A percentile compares a stretch with the other conserved stretches of the same genome.
Conservation (phyloP, 2,329 filamentous ascomycete genomes). For the Didymella arachidicola region DNA sequence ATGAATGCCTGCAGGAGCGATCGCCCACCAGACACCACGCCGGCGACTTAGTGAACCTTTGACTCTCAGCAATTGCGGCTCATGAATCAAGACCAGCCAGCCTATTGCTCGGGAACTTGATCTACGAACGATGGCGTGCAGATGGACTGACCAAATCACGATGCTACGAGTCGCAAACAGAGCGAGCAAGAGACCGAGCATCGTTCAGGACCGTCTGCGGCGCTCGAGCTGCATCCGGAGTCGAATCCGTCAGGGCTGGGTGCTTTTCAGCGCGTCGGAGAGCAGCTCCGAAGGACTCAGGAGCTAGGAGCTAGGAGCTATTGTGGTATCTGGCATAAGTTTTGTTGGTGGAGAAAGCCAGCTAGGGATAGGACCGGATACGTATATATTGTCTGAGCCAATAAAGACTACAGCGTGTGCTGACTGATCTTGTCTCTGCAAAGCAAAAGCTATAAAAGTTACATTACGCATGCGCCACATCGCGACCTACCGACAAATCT, state of each 20-base stretch:
- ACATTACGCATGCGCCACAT: too few species aligned
- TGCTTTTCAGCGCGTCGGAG: background rate
- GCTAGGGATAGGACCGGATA: too few species aligned
- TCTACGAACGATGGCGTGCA: slow-evolving; percentile 6
- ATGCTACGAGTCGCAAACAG: background rate
- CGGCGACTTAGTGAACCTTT: background rate
- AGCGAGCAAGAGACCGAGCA: background rate
- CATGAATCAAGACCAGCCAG: slow-evolving; percentile 4
- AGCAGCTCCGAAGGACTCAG: background rate
- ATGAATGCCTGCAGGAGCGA: background rate
- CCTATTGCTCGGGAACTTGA: background rate
- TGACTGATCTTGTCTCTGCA: too few species aligned
- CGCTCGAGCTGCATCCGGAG: slow-evolving; percentile 7
- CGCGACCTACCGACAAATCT: too few species aligned
- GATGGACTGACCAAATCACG: background rate
- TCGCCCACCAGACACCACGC: slow-evolving; percentile 1
- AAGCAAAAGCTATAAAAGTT: too few species aligned
- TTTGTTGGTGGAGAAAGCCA: too few species aligned
- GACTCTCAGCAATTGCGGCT: background rate
- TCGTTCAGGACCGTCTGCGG: slow-evolving; percentile 1
- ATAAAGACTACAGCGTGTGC: too few species aligned
- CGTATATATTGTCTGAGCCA: too few species aligned
- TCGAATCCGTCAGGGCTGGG: background rate
- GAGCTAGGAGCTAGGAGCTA: slow-evolving; percentile 3
- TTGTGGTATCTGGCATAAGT: too few species aligned